Percentiles rank a stretch among this genome's conserved stretches.
Conservation (phyloP, 164 flowering plant genomes). For the Macadamia tetraphylla region DNA sequence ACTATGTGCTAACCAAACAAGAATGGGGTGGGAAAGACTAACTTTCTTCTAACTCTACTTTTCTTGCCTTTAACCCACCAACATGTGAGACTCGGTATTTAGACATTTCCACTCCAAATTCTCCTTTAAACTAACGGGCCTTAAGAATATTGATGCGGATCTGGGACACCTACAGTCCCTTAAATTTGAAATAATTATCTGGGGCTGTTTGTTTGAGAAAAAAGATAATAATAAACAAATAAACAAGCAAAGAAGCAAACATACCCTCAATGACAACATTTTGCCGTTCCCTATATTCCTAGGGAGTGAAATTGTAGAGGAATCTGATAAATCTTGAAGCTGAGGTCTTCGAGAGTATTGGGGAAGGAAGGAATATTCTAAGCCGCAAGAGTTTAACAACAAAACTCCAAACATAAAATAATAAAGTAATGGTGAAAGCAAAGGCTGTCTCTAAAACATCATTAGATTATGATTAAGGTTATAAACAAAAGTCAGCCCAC, state of each 20-base stretch:
- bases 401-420: conserved; percentile 52
- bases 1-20: too few species aligned
- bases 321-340: conserved; percentile 42
- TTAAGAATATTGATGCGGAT: not conserved
- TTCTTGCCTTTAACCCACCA: too few species aligned
- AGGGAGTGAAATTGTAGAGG: conserved; percentile 15
- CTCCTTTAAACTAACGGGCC: not conserved
- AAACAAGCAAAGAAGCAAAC: conserved; percentile 60
- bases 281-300: conserved; percentile 54
- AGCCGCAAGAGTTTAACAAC: conserved; percentile 55
- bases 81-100: too few species aligned
- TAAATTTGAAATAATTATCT: conserved; percentile 8
- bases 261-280: conserved; percentile 67
- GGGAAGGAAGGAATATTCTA: conserved; percentile 74
- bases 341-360: conserved; percentile 40
- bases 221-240: conserved; percentile 9
- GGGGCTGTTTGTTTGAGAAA: conserved; percentile 8
- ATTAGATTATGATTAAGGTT: conserved; percentile 83
- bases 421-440: conserved; percentile 39
- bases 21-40: too few species aligned
- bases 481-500: conserved; percentile 86
- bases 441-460: conserved; percentile 30
- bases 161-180: not conserved
- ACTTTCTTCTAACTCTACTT: too few species aligned
- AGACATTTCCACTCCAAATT: too few species aligned